A percentile compares a stretch with the other conserved stretches of the same genome.
Evolutionary conservation across 2,329 filamentous ascomycete species (phyloP).

Genomic region (Neonectria magnoliae): DNA sequence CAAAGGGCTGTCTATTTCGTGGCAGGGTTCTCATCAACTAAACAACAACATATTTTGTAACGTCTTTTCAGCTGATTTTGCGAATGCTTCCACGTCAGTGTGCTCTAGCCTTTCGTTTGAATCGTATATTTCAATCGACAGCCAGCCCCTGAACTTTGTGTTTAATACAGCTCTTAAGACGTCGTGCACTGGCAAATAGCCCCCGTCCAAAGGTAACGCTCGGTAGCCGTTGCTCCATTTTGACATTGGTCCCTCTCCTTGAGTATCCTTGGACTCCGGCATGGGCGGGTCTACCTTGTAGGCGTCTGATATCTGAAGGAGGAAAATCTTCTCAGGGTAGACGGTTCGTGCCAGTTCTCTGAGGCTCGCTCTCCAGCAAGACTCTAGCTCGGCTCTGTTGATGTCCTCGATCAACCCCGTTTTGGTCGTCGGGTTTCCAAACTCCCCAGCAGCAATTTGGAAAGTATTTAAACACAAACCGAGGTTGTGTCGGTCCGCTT

Average conservation of each 20-base stretch:
- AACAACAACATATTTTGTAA: neutral
- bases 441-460: conserved; percentile 78
- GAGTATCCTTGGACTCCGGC: conserved; percentile 54
- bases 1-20: no score
- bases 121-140: conserved; percentile 78
- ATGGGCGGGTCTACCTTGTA: conserved; percentile 71
- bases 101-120: neutral
- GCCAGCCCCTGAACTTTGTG: conserved; percentile 74
- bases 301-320: conserved; percentile 80
- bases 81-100: neutral
- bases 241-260: conserved; percentile 67
- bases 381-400: conserved; percentile 56
- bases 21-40: neutral
- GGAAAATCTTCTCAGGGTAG: conserved; percentile 75
- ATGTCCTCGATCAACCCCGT: conserved; percentile 65
- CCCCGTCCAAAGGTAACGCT: conserved; percentile 75
- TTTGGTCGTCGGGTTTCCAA: conserved; percentile 73
- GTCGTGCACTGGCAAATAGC: conserved; percentile 74
- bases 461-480: conserved; percentile 83
- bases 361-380: conserved; percentile 64
- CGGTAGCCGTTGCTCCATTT: conserved; percentile 78
- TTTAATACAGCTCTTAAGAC: conserved; percentile 72
- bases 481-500: conserved; percentile 71
- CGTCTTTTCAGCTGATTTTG: neutral
- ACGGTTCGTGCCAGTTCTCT: conserved; percentile 65